A percentile compares a stretch with the other conserved stretches of the same genome.
phyloP scores from a whole-genome alignment of 1,284 basidiomycete genomes.

The Exsudoporus floridanus region DNA sequence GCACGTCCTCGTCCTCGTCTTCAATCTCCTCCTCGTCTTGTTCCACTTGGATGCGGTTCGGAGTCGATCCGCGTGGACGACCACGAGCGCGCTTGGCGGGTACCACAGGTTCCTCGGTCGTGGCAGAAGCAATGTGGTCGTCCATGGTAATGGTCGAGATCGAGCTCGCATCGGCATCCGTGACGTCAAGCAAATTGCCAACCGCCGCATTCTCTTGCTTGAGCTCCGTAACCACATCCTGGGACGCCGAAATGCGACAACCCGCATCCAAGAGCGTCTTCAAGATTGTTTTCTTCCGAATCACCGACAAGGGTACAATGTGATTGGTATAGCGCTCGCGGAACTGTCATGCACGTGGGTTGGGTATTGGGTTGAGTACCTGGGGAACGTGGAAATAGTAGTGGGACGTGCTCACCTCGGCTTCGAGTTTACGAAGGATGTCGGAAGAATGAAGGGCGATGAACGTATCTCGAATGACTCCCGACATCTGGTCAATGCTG shows the following conservation, averaged over 20 bases:
- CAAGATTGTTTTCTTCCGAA: constrained; percentile 40
- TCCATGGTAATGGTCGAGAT: constrained; percentile 25
- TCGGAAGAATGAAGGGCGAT: constrained; percentile 89
- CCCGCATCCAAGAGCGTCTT: constrained; percentile 46
- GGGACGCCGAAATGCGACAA: constrained; percentile 41
- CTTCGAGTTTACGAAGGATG: constrained; percentile 63
- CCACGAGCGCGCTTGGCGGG: constrained; percentile 19
- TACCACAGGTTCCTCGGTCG: constrained; percentile 15
- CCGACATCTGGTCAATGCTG: constrained; percentile 87
- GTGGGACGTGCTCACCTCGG: constrained; percentile 50
- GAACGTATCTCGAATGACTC: constrained; percentile 90
- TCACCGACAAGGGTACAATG: constrained; percentile 64
- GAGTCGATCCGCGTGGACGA: constrained; percentile 17
- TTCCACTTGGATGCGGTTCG: constrained; percentile 13
- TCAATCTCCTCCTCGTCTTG: constrained; percentile 12
- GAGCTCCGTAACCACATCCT: constrained; percentile 41
- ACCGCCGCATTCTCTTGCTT: constrained; percentile 33
- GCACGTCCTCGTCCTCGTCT: constrained; percentile 23
- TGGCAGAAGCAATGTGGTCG: not conserved
- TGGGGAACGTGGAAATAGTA: not conserved
- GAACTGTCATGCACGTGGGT: constrained; percentile 50
- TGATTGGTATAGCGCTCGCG: constrained; percentile 74
- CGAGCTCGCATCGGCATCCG: constrained; percentile 24
- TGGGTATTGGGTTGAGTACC: not conserved
- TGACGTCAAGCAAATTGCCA: constrained; percentile 23